Evolutionary conservation across 225 moss, liverwort and hornwort species (phyloP).

Genomic region (Marchantia polymorpha): DNA sequence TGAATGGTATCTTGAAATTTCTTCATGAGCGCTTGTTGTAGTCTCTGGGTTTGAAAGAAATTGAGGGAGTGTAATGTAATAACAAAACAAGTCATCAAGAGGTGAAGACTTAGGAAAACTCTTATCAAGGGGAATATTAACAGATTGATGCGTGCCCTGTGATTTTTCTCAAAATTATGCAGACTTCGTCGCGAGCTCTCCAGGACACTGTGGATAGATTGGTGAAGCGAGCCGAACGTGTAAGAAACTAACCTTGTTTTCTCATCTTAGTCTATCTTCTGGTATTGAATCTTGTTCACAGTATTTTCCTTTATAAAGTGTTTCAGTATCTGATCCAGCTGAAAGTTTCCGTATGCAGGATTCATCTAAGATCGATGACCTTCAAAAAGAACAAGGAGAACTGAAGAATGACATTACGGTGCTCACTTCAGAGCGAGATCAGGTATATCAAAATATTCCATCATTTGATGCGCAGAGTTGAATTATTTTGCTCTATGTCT

Average conservation of each 20-base stretch:
- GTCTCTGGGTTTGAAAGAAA: no score
- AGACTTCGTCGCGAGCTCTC: slow-evolving; percentile 51
- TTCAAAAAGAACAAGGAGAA: slow-evolving; percentile 70
- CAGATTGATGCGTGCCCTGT: not conserved
- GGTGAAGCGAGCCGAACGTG: slow-evolving; percentile 66
- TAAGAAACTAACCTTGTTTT: slow-evolving; percentile 1
- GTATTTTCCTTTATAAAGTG: not conserved
- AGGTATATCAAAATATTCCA: slow-evolving; percentile 16
- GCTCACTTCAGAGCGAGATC: slow-evolving; percentile 46
- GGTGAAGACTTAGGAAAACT: no score
- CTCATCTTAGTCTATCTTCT: not conserved
- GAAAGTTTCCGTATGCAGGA: slow-evolving; percentile 29
- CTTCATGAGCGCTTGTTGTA: no score
- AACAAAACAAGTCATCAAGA: no score
- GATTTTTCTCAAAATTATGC: slow-evolving; percentile 7
- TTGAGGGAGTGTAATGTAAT: no score
- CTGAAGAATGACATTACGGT: slow-evolving; percentile 43
- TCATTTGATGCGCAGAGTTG: not conserved
- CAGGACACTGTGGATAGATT: slow-evolving; percentile 78
- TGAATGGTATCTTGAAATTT: no score
- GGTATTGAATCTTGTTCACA: not conserved
- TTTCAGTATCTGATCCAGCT: no score
- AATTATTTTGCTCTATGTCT: not conserved
- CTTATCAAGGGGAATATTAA: no score
- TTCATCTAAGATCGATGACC: slow-evolving; percentile 54